These are phyloP conservation scores for Hypoxylon crocopeplum DNA, from an alignment of 495 filamentous ascomycete species.

Conservation along the genomic window DNA sequence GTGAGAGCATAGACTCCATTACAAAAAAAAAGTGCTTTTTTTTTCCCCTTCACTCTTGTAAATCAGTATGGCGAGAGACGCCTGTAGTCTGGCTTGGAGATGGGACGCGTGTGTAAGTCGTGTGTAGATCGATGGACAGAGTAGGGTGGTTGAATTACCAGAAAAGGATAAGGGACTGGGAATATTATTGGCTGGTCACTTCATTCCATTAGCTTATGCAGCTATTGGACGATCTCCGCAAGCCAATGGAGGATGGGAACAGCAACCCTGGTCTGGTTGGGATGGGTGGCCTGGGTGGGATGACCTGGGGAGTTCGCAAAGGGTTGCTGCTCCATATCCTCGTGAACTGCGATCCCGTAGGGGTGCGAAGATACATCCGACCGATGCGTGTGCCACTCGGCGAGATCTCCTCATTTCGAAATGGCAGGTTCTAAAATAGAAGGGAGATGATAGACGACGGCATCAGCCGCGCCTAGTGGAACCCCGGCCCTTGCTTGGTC, in stretches of 20 bases:
- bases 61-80: slow-evolving; percentile 15
- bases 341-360: slow-evolving; percentile 28
- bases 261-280: slow-evolving; percentile 11
- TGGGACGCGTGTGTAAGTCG: slow-evolving; percentile 31
- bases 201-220: slow-evolving; percentile 24
- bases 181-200: slow-evolving; percentile 33
- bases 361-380: slow-evolving; percentile 22
- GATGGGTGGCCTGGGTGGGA: slow-evolving; percentile 30
- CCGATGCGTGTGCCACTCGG: slow-evolving; percentile 32
- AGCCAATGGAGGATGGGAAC: slow-evolving; percentile 22
- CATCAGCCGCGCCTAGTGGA: slow-evolving; percentile 38
- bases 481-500: slow-evolving; percentile 29
- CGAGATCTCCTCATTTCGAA: slow-evolving; percentile 40
- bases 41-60: background rate
- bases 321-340: slow-evolving; percentile 26
- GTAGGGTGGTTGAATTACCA: slow-evolving; percentile 29
- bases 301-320: slow-evolving; percentile 31
- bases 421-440: slow-evolving; percentile 33
- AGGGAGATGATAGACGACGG: slow-evolving; percentile 29
- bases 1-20: slow-evolving; percentile 7
- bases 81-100: slow-evolving; percentile 22
- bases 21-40: slow-evolving; percentile 9
- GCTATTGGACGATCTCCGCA: slow-evolving; percentile 41
- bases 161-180: slow-evolving; percentile 34
- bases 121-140: slow-evolving; percentile 30